Conservation (phyloP, 2,329 filamentous ascomycete genomes). For the Ceratocystis papillata region DNA sequence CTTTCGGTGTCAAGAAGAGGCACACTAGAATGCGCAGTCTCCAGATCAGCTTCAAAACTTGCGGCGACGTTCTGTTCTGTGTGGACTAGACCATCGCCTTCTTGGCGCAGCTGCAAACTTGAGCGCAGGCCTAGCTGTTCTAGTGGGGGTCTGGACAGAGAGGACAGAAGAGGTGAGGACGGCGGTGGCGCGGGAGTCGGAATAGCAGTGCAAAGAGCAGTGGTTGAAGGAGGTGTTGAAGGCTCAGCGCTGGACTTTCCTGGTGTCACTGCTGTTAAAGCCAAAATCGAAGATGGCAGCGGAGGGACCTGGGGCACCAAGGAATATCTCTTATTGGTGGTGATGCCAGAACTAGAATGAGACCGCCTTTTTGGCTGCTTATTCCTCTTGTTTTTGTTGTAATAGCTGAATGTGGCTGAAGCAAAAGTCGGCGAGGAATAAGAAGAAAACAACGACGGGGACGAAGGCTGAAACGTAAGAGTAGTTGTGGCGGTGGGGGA, state of each 20-base stretch:
- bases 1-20: conserved; percentile 3
- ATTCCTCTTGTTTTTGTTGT: conserved; percentile 7
- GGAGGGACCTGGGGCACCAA: conserved; percentile 10
- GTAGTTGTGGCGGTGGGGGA: conserved; percentile 16
- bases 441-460: conserved; percentile 15
- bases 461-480: conserved; percentile 11
- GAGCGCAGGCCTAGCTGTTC: not conserved
- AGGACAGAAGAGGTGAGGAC: not conserved
- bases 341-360: not conserved
- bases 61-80: not conserved
- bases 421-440: conserved; percentile 13
- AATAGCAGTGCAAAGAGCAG: not conserved
- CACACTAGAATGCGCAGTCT: conserved; percentile 9
- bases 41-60: conserved; percentile 12
- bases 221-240: not conserved
- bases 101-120: not conserved
- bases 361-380: not conserved
- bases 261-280: not conserved
- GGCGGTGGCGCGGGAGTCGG: not conserved
- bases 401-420: conserved; percentile 10
- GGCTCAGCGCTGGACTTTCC: not conserved
- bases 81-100: conserved; percentile 7
- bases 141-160: not conserved
- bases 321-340: not conserved
- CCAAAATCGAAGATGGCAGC: not conserved